Base-by-base conservation (phyloP, 1,284 basidiomycete species). In the Meira miltonrushii region DNA sequence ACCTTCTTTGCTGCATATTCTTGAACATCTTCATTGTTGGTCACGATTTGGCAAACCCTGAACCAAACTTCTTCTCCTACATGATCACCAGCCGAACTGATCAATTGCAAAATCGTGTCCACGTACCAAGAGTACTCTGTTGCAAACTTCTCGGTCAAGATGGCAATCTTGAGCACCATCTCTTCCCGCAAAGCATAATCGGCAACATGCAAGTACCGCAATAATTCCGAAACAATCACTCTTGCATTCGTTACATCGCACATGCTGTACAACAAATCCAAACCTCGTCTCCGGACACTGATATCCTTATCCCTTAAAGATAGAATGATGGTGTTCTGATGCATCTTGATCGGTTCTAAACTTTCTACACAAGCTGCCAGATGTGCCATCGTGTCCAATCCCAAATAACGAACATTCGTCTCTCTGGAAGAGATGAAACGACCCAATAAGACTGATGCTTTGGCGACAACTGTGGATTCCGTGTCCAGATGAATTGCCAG, bases 1-100 rank as follows among this genome's bases (percentile, higher is more conserved):
- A 94, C 86, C n/a, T 92, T 92, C 69, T 87, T 87, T 2, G 92
- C 91, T 2, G 95, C 94, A 80, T 99, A 99, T 63, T 88, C 78
- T 58, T 80, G 79, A 40, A 98, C 82, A 79, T 97, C 92, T 78
- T 97, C 94, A 50, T 94, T 98, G 78, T 98, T 98, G 52, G 92
- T 95, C 37, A 96, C 92, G 62, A 98, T 95, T 78, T 98, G 95
- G 19, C 98, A 88, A 43, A 98, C 92, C 55, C 95, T 89, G 79
- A 94, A 97, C 95, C 95, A 98, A 28, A 98, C 93, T 81, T 97
- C 93, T 65, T 97, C 94, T 55, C 94, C 92, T 55, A 98, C 93
- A 77, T 97, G 93, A 74, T 97, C 95, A 53, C 95, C 95, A 4
- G 95, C 95, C 50, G 92, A 87, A 74, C 89, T 90, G 79, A 99